These are phyloP conservation scores for Lumnitzera littorea DNA, from an alignment of 345 rosid species.

Conservation along the genomic window DNA sequence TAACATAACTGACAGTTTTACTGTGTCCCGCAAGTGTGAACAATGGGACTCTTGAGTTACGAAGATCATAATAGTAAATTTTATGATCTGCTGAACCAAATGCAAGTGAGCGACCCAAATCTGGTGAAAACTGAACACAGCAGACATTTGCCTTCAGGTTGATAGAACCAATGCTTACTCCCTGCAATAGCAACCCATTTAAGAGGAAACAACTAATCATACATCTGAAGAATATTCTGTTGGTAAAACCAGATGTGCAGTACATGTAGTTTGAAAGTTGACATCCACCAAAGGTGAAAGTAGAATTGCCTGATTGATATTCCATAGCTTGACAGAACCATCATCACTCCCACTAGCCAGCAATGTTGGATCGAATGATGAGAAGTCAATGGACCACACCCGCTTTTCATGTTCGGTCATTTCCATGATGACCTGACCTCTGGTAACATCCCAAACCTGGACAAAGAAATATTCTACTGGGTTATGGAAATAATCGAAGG, in stretches of 20 bases:
- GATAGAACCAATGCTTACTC: slow-evolving; percentile 74
- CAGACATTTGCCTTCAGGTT: slow-evolving; percentile 89
- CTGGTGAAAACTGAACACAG: slow-evolving; percentile 83
- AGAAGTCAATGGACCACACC: slow-evolving; percentile 88
- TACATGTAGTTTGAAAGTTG: slow-evolving; percentile 79
- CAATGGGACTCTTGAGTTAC: slow-evolving; percentile 70
- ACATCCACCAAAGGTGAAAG: slow-evolving; percentile 73
- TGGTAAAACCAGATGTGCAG: slow-evolving; percentile 32
- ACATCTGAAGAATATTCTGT: slow-evolving; percentile 18
- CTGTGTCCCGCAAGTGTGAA: slow-evolving; percentile 74
- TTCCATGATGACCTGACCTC: slow-evolving; percentile 78
- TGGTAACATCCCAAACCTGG: slow-evolving; percentile 89
- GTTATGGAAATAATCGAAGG: too few species aligned
- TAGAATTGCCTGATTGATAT: slow-evolving; percentile 99
- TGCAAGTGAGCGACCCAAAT: slow-evolving; percentile 73
- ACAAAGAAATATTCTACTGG: background rate
- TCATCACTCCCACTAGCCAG: slow-evolving; percentile 98
- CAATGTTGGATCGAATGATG: slow-evolving; percentile 80
- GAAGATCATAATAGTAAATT: slow-evolving; percentile 86
- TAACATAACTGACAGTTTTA: slow-evolving; percentile 92
- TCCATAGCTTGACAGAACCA: slow-evolving; percentile 95
- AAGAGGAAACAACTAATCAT: slow-evolving; percentile 32
- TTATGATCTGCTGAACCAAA: slow-evolving; percentile 96
- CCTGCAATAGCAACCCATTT: slow-evolving; percentile 56
- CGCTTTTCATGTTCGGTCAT: slow-evolving; percentile 91